Conservation (phyloP, 495 filamentous ascomycete genomes). For the Neurospora sp. region DNA sequence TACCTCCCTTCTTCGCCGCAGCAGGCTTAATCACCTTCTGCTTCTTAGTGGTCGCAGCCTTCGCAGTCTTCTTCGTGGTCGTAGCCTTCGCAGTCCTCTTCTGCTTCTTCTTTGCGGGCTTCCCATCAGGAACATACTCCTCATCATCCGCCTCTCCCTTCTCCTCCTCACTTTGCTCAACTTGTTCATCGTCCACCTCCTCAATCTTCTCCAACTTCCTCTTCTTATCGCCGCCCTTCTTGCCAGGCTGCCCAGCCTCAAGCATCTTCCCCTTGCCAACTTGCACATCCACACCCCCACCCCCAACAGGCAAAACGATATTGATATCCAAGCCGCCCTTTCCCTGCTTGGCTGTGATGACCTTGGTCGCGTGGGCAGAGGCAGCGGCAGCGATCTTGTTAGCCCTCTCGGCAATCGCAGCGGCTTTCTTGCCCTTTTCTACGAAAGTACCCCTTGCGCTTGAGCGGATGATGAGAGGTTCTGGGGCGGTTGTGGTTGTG, state of each 20-base stretch:
- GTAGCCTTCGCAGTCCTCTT: neutral
- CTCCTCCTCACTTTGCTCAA: neutral
- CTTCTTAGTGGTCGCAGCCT: neutral
- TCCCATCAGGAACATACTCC: neutral
- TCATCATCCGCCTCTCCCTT: neutral
- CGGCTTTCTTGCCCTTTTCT: neutral
- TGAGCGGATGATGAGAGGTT: neutral
- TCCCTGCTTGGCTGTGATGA: neutral
- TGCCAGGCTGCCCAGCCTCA: no score
- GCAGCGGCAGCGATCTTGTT: neutral
- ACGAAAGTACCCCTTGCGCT: neutral
- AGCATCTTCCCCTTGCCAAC: neutral
- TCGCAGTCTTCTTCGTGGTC: neutral
- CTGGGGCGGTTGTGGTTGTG: neutral
- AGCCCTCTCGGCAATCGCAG: neutral
- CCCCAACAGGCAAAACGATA: neutral
- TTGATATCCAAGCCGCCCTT: neutral
- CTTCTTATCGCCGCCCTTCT: neutral
- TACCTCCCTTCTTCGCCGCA: neutral
- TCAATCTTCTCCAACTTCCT: neutral
- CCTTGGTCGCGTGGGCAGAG: neutral
- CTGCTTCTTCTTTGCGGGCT: neutral
- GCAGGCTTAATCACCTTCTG: neutral
- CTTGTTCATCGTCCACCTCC: neutral
- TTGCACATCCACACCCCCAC: neutral